These are phyloP conservation scores for Sclerotinia borealis DNA, from an alignment of 2,329 filamentous ascomycete genomes.

Conservation along the genomic window DNA sequence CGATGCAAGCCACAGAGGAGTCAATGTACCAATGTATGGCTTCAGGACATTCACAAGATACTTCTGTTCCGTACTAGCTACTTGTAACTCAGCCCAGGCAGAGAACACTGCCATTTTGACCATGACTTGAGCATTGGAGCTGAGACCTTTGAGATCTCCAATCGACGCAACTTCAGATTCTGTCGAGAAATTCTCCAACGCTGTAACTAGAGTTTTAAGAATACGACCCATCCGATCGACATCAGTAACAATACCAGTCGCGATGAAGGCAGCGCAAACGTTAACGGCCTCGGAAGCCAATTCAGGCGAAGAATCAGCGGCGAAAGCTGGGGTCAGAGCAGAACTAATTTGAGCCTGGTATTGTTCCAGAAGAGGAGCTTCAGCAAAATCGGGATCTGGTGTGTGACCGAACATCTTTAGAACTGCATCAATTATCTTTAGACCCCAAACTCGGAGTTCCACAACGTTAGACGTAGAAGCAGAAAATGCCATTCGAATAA, in stretches of 20 bases:
- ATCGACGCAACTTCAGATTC: conserved; percentile 80
- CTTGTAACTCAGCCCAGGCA: conserved; percentile 94
- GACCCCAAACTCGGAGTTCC: conserved; percentile 80
- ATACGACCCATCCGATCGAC: conserved; percentile 98
- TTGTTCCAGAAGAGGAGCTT: conserved; percentile 91
- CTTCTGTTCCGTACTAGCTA: conserved; percentile 85
- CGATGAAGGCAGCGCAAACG: conserved; percentile 96
- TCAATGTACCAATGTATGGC: conserved; percentile 82
- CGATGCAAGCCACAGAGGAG: conserved; percentile 89
- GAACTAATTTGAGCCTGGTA: conserved; percentile 98
- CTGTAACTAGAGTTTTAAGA: conserved; percentile 83
- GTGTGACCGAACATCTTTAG: conserved; percentile 94
- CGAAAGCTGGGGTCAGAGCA: conserved; percentile 91
- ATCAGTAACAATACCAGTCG: conserved; percentile 94
- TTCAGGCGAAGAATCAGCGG: conserved; percentile 90
- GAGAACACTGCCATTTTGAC: conserved; percentile 96
- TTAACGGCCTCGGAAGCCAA: conserved; percentile 93
- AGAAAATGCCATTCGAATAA: conserved; percentile 94
- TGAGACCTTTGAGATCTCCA: conserved; percentile 85
- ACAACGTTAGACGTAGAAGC: conserved; percentile 91
- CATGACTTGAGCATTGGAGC: conserved; percentile 96
- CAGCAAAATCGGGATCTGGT: conserved; percentile 94
- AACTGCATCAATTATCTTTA: conserved; percentile 90
- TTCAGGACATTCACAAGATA: conserved; percentile 85
- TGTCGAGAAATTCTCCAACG: conserved; percentile 84